These are phyloP conservation scores for Sideroxylon spinosum DNA, from an alignment of 179 eudicot species.

Conservation along the genomic window DNA sequence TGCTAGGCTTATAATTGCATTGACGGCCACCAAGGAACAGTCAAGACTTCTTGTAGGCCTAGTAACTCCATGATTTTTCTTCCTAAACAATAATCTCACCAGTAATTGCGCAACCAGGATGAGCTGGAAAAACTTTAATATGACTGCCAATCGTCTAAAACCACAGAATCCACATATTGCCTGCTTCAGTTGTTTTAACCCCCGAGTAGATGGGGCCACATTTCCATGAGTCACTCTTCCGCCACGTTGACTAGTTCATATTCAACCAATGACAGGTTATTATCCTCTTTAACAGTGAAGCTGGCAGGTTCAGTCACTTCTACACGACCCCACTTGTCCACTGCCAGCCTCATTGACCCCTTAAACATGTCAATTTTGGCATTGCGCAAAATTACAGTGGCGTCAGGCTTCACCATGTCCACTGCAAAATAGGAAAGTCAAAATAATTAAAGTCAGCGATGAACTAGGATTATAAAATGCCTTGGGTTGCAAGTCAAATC, in stretches of 20 bases:
- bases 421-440: constrained; percentile 18
- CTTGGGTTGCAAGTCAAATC: too few species aligned
- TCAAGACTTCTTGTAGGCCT: constrained; percentile 4
- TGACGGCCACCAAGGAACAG: constrained; percentile 13
- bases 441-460: too few species aligned
- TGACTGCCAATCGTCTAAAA: constrained; percentile 12
- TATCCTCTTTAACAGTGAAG: constrained; percentile 38
- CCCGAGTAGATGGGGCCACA: not conserved
- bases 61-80: constrained; percentile 5
- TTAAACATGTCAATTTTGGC: constrained; percentile 46
- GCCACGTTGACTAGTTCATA: constrained; percentile 41
- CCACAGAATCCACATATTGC: constrained; percentile 16
- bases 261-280: constrained; percentile 36
- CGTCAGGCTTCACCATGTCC: constrained; percentile 34
- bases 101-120: constrained; percentile 5
- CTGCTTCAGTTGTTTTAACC: constrained; percentile 24
- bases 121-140: constrained; percentile 18
- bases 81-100: constrained; percentile 14
- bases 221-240: constrained; percentile 26
- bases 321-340: constrained; percentile 47
- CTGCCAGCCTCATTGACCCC: constrained; percentile 46
- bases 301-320: constrained; percentile 40
- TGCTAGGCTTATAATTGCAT: not conserved
- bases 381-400: constrained; percentile 35
- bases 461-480: too few species aligned